Conservation (phyloP, 2,329 filamentous ascomycete species). For the Fusarium dlaminii region DNA sequence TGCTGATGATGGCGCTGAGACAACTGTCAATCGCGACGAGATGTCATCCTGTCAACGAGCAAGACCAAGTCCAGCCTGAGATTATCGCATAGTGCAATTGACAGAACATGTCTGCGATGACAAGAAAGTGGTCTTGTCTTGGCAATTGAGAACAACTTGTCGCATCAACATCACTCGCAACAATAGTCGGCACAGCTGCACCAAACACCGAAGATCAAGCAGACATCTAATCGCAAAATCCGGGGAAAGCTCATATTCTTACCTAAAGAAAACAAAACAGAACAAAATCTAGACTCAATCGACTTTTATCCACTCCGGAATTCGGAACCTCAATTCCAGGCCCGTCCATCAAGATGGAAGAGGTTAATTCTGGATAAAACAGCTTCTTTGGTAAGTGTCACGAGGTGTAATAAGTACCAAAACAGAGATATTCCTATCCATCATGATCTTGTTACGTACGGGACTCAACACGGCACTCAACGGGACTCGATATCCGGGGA, state of each 20-base stretch:
- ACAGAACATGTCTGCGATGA: background rate
- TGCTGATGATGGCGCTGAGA: background rate
- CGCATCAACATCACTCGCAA: background rate
- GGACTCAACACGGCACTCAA: background rate
- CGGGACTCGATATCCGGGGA: background rate
- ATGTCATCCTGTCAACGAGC: background rate
- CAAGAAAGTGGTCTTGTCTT: accelerated
- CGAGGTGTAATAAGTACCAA: background rate
- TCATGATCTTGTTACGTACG: background rate
- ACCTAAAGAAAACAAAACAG: background rate
- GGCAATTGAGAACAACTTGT: accelerated
- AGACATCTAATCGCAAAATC: background rate
- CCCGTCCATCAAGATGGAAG: background rate
- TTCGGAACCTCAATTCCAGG: background rate
- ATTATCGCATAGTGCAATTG: accelerated
- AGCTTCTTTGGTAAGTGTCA: background rate
- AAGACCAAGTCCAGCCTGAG: background rate
- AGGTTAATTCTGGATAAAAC: background rate
- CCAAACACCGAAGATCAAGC: background rate
- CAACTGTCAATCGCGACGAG: accelerated
- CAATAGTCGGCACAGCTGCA: background rate
- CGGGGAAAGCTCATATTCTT: background rate
- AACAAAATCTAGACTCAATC: background rate
- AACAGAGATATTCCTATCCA: background rate
- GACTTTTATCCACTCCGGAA: background rate